Evolutionary conservation across 352 stramenopile species (phyloP).

Genomic region (Pythium guiyangense): DNA sequence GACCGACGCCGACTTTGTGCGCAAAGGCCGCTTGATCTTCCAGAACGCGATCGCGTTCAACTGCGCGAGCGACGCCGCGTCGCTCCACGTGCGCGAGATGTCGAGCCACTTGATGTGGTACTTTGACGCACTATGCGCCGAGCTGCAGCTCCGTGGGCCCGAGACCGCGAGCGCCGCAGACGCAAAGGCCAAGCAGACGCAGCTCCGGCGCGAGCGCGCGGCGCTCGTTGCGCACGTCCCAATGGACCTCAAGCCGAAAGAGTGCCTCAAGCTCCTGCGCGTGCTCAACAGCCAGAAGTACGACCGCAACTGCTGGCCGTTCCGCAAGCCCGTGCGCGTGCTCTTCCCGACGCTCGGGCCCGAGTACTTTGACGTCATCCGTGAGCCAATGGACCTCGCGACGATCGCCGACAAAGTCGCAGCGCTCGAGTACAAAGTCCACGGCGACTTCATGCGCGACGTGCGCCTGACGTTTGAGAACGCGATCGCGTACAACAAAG

Average conservation of each 20-base stretch:
- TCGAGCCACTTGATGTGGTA: slow-evolving; percentile 78
- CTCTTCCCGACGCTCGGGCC: slow-evolving; percentile 66
- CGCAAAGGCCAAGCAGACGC: slow-evolving; percentile 24
- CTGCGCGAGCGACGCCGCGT: slow-evolving; percentile 60
- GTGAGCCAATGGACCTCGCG: slow-evolving; percentile 74
- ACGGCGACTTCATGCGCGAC: slow-evolving; percentile 80
- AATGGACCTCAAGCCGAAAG: slow-evolving; percentile 77
- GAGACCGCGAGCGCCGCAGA: slow-evolving; percentile 1
- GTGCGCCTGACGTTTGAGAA: slow-evolving; percentile 84
- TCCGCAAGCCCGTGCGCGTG: slow-evolving; percentile 70
- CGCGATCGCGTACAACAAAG: slow-evolving; percentile 73
- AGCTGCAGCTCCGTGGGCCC: slow-evolving; percentile 39
- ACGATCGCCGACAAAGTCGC: slow-evolving; percentile 68
- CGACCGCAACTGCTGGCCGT: slow-evolving; percentile 85
- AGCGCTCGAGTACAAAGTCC: slow-evolving; percentile 68
- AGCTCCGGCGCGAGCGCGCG: slow-evolving; percentile 49
- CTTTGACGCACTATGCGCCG: slow-evolving; percentile 78
- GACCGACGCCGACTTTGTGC: slow-evolving; percentile 44
- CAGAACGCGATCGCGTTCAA: slow-evolving; percentile 85
- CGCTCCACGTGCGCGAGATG: slow-evolving; percentile 77
- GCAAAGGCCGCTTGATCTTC: slow-evolving; percentile 74
- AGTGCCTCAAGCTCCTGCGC: slow-evolving; percentile 73
- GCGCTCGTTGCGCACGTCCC: slow-evolving; percentile 44
- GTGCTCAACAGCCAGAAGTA: slow-evolving; percentile 86
- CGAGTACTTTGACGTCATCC: slow-evolving; percentile 83